These are phyloP conservation scores for Monosporozyma aerobia DNA, from an alignment of 805 yeast genomes.

Conservation along the genomic window DNA sequence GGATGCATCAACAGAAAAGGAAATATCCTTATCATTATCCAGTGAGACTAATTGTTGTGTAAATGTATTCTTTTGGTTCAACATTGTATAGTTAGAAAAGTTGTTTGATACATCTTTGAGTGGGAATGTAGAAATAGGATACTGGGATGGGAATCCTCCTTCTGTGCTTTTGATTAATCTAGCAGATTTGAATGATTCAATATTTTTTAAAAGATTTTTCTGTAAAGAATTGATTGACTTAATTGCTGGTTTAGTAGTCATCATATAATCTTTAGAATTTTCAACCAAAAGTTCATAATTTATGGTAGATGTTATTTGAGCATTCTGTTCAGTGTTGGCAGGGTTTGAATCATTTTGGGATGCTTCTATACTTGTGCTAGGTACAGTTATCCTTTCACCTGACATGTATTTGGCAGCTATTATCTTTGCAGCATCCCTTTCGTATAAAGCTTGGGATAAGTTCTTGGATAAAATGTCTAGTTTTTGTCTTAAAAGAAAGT, in stretches of 20 bases:
- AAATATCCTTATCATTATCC: not conserved
- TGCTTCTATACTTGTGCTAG: not conserved
- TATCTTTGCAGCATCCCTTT: slow-evolving; percentile 82
- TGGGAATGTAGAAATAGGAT: not conserved
- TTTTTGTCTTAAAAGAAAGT: slow-evolving; percentile 67
- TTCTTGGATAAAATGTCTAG: slow-evolving; percentile 58
- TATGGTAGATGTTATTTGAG: not conserved
- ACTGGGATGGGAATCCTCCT: not conserved
- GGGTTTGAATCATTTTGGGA: not conserved
- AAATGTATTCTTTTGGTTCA: not conserved
- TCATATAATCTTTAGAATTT: not conserved
- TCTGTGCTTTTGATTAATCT: not conserved
- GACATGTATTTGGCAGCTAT: slow-evolving; percentile 51
- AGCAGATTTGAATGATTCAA: not conserved
- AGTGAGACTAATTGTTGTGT: not conserved
- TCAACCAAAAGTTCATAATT: not conserved
- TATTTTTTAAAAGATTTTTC: not conserved
- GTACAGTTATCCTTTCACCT: not conserved
- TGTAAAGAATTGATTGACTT: not conserved
- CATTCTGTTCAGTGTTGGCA: not conserved
- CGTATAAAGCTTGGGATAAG: slow-evolving; percentile 66
- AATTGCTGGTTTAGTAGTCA: not conserved
- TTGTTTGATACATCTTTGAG: not conserved
- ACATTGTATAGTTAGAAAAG: not conserved
- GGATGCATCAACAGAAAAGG: not conserved